phyloP scores from a whole-genome alignment of 768 basidiomycete species.

The Suillus plorans region DNA sequence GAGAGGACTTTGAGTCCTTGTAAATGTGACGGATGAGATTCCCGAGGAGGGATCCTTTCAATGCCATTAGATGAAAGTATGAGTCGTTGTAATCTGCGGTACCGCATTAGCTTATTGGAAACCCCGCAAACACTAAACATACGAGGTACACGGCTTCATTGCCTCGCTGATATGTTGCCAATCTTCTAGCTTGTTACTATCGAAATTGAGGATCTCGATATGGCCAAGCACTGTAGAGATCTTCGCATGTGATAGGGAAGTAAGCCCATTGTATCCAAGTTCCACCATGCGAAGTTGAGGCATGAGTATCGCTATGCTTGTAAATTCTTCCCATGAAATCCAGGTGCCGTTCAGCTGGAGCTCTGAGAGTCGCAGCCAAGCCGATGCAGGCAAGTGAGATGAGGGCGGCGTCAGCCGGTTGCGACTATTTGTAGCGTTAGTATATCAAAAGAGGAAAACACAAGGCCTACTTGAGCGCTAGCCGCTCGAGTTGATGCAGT shows the following conservation, averaged over 20 bases:
- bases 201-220: constrained; percentile 64
- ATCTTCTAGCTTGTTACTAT: constrained; percentile 58
- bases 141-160: constrained; percentile 47
- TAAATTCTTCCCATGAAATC: constrained; percentile 69
- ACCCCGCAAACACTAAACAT: constrained; percentile 12
- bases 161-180: constrained; percentile 54
- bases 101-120: background rate
- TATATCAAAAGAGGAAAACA: constrained; percentile 9
- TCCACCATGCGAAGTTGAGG: constrained; percentile 57
- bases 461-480: constrained; percentile 75
- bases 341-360: constrained; percentile 75
- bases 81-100: constrained; percentile 55
- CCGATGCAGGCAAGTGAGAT: constrained; percentile 32
- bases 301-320: constrained; percentile 49
- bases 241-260: constrained; percentile 24
- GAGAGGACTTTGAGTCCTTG: constrained; percentile 55
- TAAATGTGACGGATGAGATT: constrained; percentile 21
- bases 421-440: constrained; percentile 44
- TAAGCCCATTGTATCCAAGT: constrained; percentile 68
- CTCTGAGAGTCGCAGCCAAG: constrained; percentile 57
- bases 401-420: constrained; percentile 57
- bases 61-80: constrained; percentile 67
- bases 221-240: constrained; percentile 19
- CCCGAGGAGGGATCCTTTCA: constrained; percentile 41
- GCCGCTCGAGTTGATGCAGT: constrained; percentile 58